These are phyloP conservation scores for Boechera divaricarpa DNA, from an alignment of 345 rosid species.

Conservation along the genomic window DNA sequence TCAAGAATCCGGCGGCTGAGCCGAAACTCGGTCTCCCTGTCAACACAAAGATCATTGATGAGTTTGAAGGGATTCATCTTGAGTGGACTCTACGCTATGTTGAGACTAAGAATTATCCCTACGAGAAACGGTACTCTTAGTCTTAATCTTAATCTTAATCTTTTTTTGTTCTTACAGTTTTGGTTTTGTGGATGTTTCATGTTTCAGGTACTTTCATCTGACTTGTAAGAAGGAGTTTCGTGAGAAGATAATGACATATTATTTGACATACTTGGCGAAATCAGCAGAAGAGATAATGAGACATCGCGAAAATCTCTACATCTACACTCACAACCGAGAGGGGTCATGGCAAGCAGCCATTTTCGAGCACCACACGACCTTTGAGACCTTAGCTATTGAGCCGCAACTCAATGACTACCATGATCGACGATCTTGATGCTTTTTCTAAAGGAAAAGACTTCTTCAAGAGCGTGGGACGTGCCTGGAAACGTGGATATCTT, in stretches of 20 bases:
- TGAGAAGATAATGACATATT: conserved; percentile 40
- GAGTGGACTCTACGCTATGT: conserved; percentile 40
- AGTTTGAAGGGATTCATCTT: conserved; percentile 41
- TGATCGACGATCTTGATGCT: conserved; percentile 42
- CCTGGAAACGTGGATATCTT: conserved; percentile 47
- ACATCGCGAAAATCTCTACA: conserved; percentile 29
- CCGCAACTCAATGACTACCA: conserved; percentile 22
- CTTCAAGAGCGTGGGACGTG: conserved; percentile 41
- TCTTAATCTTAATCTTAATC: background rate
- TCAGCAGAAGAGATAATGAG: conserved; percentile 34
- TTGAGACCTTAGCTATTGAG: conserved; percentile 41
- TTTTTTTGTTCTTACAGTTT: background rate
- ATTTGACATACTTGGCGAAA: conserved; percentile 37
- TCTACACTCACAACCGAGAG: conserved; percentile 35
- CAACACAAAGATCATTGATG: conserved; percentile 40
- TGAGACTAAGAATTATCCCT: conserved; percentile 30
- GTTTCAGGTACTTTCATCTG: conserved; percentile 36
- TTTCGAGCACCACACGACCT: conserved; percentile 43
- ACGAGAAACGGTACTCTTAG: conserved; percentile 31
- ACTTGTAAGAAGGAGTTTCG: conserved; percentile 43
- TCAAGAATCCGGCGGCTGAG: conserved; percentile 36
- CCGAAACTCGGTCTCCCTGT: conserved; percentile 34
- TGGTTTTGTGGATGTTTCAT: background rate
- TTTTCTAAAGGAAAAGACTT: conserved; percentile 44
- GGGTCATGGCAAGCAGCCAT: conserved; percentile 31